Evolutionary conservation across 2,329 filamentous ascomycete genomes (phyloP).

Genomic region (Diaporthe sp.): DNA sequence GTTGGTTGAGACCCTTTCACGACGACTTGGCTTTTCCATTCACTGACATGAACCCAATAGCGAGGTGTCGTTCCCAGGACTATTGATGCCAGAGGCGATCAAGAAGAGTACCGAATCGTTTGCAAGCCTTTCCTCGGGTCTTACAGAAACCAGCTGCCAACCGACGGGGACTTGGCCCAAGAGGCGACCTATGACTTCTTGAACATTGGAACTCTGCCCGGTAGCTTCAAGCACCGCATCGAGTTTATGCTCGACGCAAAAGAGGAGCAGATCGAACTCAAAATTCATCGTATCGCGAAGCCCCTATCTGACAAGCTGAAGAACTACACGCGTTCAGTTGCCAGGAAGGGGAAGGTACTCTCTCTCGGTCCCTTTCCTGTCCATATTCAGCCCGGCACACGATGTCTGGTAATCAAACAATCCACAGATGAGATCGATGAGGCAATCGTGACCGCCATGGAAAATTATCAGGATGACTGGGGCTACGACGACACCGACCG

Average conservation of each 20-base stretch:
- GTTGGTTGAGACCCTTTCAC: background rate
- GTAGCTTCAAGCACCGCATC: background rate
- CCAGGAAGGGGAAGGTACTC: background rate
- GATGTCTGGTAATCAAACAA: background rate
- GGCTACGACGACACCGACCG: no score
- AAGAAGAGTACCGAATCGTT: background rate
- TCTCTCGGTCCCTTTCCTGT: background rate
- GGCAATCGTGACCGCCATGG: no score
- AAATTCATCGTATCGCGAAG: background rate
- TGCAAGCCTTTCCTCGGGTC: background rate
- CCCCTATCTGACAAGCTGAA: background rate
- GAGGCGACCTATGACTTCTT: background rate
- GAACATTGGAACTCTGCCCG: background rate
- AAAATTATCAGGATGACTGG: no score
- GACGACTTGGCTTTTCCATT: no score
- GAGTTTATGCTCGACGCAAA: background rate
- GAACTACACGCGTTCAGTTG: background rate
- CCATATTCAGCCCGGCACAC: background rate
- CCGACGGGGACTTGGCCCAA: background rate
- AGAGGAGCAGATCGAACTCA: background rate
- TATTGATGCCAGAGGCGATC: background rate
- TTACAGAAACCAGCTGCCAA: background rate
- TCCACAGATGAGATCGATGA: background rate
- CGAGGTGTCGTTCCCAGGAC: background rate
- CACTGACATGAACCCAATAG: background rate